These are phyloP conservation scores for Fraxinus sp. DNA, from an alignment of 305 asterid species.

Conservation along the genomic window DNA sequence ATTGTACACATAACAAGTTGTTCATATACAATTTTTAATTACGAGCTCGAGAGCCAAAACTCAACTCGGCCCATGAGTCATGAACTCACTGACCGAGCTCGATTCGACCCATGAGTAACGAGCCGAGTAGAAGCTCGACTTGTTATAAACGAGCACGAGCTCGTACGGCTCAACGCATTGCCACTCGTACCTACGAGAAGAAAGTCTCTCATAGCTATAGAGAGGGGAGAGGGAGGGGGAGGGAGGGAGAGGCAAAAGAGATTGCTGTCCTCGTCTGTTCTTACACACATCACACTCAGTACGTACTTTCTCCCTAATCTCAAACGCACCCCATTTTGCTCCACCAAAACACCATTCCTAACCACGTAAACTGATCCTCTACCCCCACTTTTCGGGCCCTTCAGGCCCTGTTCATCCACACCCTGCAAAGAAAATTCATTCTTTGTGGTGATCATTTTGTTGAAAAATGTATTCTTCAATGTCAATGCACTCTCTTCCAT, in stretches of 20 bases:
- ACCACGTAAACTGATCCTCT: constrained; percentile 30
- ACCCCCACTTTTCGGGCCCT: constrained; percentile 14
- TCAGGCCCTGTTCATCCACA: background rate
- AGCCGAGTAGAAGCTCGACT: no score
- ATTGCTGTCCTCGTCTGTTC: constrained; percentile 61
- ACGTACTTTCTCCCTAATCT: constrained; percentile 3
- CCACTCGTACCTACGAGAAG: background rate
- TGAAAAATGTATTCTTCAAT: constrained; percentile 54
- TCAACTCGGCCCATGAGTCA: no score
- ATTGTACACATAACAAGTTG: no score
- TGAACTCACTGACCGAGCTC: no score
- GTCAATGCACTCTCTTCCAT: constrained; percentile 47
- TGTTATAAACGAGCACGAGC: no score
- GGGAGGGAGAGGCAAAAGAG: constrained; percentile 30
- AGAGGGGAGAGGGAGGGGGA: background rate
- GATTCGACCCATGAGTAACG: no score
- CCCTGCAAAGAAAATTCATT: background rate
- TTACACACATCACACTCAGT: constrained; percentile 17
- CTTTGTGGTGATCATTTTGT: background rate
- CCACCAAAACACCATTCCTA: constrained; percentile 3
- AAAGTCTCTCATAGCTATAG: background rate
- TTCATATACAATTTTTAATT: no score
- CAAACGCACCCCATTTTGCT: constrained; percentile 12
- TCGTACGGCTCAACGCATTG: no score
- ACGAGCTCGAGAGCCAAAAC: no score